Evolutionary conservation across 352 stramenopile species (phyloP).

Genomic region (Pilasporangium apinafurcum): DNA sequence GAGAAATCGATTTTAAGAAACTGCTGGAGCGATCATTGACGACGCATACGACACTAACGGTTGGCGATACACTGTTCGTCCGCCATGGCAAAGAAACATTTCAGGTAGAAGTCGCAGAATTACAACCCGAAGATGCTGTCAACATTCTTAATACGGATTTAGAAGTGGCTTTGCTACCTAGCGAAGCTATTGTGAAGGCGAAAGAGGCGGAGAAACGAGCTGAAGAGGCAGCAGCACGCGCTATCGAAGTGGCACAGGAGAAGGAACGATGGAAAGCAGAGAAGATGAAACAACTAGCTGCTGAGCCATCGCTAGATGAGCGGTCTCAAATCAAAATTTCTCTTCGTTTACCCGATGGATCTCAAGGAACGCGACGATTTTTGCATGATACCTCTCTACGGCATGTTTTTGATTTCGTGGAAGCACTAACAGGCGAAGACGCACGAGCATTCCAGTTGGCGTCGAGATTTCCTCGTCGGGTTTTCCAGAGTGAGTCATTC

Average conservation of each 20-base stretch:
- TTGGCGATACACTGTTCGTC: conserved; percentile 72
- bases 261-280: conserved; percentile 36
- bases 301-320: conserved; percentile 37
- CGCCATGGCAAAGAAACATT: conserved; percentile 72
- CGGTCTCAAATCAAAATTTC: conserved; percentile 34
- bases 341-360: conserved; percentile 37
- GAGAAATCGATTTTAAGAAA: conserved; percentile 77
- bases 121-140: conserved; percentile 51
- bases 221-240: conserved; percentile 27
- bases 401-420: conserved; percentile 43
- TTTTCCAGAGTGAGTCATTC: conserved; percentile 32
- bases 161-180: conserved; percentile 73
- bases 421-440: conserved; percentile 42
- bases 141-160: conserved; percentile 81
- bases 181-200: conserved; percentile 35
- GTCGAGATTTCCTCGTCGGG: conserved; percentile 50
- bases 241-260: conserved; percentile 13
- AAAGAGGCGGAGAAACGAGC: conserved; percentile 24
- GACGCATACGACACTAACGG: conserved; percentile 67
- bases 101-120: conserved; percentile 49
- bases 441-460: conserved; percentile 36
- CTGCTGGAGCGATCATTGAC: conserved; percentile 72
- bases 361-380: conserved; percentile 41
- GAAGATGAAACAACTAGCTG: conserved; percentile 17
- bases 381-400: conserved; percentile 20